Base-by-base conservation (phyloP, 805 yeast genomes). In the Metschnikowia vanudenii region DNA sequence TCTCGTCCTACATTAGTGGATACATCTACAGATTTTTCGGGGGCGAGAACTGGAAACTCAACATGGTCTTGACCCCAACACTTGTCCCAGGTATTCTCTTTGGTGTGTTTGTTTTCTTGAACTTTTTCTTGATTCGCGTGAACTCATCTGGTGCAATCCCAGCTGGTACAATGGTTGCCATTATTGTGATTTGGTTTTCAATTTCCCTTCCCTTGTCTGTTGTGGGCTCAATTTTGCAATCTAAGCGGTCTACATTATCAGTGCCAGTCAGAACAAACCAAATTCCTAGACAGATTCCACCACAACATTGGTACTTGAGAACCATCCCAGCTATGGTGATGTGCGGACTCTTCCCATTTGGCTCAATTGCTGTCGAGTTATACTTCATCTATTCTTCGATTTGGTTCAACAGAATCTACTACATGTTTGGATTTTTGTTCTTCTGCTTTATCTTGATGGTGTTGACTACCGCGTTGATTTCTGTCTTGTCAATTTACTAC, bases 361-460 rank as follows among this genome's bases (percentile, higher is more conserved):
- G 96, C 9, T 85, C 96, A 17, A 86, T 94, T 62, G 90, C 96
- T 19, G 94, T 94, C 46, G 97, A 94, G 71, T 80, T 94, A 80
- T 91, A 89, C 68, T 92, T 90, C 71, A 88, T 94, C 59, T 84
- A 88, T 72, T 79, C 88, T 43, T 88, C 96, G 28, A 69, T 94
- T 55, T 92, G 99, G 99, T 88, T 87, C 68, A 90, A 88, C 76
- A 80, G 88, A 65, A 84, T 91, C 54, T 94, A 81, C 75, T 94
- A 91, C 76, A 92, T 94, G 98, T 94, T 94, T 75, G 99, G 98
- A 11, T 94, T 92, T 76, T 73, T 92, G 56, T 88, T 91, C 67
- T 82, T 91, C 71, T 90, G 97, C 58, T 83, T 88, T 63, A 53
- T 84, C n/a, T 74, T 91, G 61, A 85, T 89, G 88, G 72, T 88